A percentile compares a stretch with the other conserved stretches of the same genome.
These are phyloP conservation scores for Phoma herbarum DNA, from an alignment of 2,329 filamentous ascomycete genomes.

Conservation along the genomic window DNA sequence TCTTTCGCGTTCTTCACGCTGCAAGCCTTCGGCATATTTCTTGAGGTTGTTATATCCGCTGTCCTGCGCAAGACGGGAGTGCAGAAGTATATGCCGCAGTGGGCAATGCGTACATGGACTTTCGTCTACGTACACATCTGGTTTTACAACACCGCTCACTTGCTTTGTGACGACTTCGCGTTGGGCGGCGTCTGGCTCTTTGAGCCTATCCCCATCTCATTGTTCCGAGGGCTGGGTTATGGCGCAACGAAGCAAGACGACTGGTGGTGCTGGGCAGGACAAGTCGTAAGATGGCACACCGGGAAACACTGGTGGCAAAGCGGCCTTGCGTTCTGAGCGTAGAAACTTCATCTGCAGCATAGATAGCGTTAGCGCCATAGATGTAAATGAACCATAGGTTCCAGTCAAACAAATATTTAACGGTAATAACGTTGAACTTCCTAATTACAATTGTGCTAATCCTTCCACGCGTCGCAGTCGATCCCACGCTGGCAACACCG, in stretches of 20 bases:
- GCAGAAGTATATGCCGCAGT: constrained; percentile 54
- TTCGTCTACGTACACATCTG: constrained; percentile 69
- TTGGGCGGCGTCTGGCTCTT: constrained; percentile 78
- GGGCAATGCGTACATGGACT: constrained; percentile 65
- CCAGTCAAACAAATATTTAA: background rate
- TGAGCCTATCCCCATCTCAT: constrained; percentile 82
- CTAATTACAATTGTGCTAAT: background rate
- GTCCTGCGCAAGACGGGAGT: constrained; percentile 48
- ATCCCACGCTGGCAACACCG: background rate
- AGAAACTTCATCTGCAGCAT: background rate
- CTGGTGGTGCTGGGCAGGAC: constrained; percentile 72
- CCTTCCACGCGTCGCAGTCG: background rate
- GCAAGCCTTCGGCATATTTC: constrained; percentile 70
- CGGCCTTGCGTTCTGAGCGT: constrained; percentile 56
- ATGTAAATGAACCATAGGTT: background rate
- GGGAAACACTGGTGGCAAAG: constrained; percentile 72
- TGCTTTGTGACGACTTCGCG: constrained; percentile 80
- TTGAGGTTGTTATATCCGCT: constrained; percentile 57
- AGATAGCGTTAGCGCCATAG: constrained; percentile 1
- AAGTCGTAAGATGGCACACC: constrained; percentile 65
- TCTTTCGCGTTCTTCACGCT: constrained; percentile 75
- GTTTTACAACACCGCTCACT: constrained; percentile 71
- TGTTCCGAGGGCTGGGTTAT: constrained; percentile 71
- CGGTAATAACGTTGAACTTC: background rate
- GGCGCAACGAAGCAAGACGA: constrained; percentile 65